Evolutionary conservation across 2,329 filamentous ascomycete species (phyloP).

Genomic region (Alternaria infectoria): DNA sequence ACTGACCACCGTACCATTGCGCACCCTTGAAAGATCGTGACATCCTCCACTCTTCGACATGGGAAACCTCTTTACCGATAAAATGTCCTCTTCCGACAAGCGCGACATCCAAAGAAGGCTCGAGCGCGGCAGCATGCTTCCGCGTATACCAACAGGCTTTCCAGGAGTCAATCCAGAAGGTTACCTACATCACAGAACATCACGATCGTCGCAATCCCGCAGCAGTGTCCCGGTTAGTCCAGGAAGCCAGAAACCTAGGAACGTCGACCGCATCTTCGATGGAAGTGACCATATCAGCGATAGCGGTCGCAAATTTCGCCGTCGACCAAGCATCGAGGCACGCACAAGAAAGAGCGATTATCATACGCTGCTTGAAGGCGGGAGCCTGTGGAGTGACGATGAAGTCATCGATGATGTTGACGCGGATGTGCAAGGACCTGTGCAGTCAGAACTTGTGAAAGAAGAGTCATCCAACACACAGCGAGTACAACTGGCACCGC

Average conservation of each 20-base stretch:
- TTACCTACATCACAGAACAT: background rate
- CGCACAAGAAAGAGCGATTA: background rate
- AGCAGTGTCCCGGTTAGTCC: rapidly evolving
- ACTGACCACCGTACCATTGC: background rate
- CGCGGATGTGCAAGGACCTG: background rate
- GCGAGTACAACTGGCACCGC: background rate
- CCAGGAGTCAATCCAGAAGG: background rate
- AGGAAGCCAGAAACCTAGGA: background rate
- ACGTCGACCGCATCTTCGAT: background rate
- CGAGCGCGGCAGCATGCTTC: background rate
- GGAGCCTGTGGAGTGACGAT: background rate
- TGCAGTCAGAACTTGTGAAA: background rate
- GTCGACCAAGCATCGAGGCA: background rate
- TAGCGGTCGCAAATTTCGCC: background rate
- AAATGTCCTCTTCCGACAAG: background rate
- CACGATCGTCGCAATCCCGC: background rate
- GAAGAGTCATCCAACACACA: background rate
- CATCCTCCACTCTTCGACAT: background rate
- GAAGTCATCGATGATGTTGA: background rate
- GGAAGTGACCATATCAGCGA: background rate
- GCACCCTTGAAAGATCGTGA: background rate
- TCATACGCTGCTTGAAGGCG: background rate
- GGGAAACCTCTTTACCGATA: background rate
- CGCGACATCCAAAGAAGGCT: background rate
- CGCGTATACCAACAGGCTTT: background rate